These are phyloP conservation scores for Clonostachys byssicola DNA, from an alignment of 2,329 filamentous ascomycete species.

Conservation along the genomic window DNA sequence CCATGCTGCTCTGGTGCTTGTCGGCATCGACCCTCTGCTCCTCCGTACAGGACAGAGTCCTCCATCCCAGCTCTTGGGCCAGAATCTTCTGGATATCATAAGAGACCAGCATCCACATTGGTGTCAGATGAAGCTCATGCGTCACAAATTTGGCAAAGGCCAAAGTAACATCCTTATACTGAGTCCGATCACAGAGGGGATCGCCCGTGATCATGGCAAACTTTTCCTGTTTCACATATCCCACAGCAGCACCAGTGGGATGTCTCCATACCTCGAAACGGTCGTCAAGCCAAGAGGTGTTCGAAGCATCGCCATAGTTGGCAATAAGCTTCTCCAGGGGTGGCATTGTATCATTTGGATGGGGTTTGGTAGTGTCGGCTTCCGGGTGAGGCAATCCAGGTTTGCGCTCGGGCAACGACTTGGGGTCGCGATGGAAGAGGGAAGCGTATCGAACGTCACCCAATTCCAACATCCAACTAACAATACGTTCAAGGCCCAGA, in stretches of 20 bases:
- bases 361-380: conserved; percentile 63
- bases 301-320: conserved; percentile 92
- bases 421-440: conserved; percentile 83
- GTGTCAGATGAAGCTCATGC: conserved; percentile 65
- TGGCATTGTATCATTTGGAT: conserved; percentile 54
- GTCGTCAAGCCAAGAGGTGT: conserved; percentile 90
- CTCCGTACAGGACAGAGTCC: conserved; percentile 80
- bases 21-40: conserved; percentile 84
- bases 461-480: conserved; percentile 81
- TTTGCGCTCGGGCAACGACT: conserved; percentile 69
- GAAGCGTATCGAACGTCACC: conserved; percentile 88
- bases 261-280: conserved; percentile 88
- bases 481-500: conserved; percentile 82
- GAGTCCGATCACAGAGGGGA: conserved; percentile 75
- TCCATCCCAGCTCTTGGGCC: conserved; percentile 77
- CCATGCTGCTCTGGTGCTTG: conserved; percentile 47
- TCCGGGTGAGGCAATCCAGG: conserved; percentile 77
- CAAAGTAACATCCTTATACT: conserved; percentile 70
- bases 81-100: conserved; percentile 75
- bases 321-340: conserved; percentile 83
- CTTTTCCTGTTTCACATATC: conserved; percentile 72
- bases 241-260: conserved; percentile 76
- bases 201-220: conserved; percentile 85
- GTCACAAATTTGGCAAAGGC: conserved; percentile 74
- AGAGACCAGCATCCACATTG: conserved; percentile 87